phyloP scores from a whole-genome alignment of 2,329 filamentous ascomycete genomes.

The Aschersonia sp. region DNA sequence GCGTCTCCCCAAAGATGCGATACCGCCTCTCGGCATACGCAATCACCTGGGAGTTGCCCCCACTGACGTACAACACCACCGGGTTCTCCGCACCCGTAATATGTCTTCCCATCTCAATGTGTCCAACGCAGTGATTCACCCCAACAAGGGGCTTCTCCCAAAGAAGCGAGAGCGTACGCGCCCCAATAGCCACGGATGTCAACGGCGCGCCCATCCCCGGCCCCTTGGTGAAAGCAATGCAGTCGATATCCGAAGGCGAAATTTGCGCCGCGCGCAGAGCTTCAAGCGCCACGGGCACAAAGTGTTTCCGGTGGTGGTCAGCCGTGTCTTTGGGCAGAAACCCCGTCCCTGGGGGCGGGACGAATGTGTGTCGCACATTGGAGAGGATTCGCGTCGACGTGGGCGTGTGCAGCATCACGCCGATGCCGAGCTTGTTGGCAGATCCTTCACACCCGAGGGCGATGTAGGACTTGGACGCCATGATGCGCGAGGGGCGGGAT shows the following conservation, averaged over 20 bases:
- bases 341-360: slow-evolving; percentile 80
- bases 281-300: slow-evolving; percentile 65
- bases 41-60: slow-evolving; percentile 96
- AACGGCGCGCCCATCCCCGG: slow-evolving; percentile 95
- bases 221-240: slow-evolving; percentile 89
- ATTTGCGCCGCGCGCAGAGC: slow-evolving; percentile 56
- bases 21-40: slow-evolving; percentile 91
- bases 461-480: slow-evolving; percentile 20
- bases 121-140: slow-evolving; percentile 95
- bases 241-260: slow-evolving; percentile 59
- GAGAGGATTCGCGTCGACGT: slow-evolving; percentile 55
- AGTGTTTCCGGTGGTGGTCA: slow-evolving; percentile 75
- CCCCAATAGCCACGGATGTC: slow-evolving; percentile 72
- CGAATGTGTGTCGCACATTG: slow-evolving; percentile 90
- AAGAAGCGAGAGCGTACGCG: slow-evolving; percentile 65
- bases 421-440: slow-evolving; percentile 94
- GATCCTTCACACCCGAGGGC: slow-evolving; percentile 67
- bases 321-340: slow-evolving; percentile 97
- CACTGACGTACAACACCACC: slow-evolving; percentile 88
- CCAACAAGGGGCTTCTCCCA: slow-evolving; percentile 85
- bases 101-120: slow-evolving; percentile 94
- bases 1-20: slow-evolving; percentile 92
- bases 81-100: slow-evolving; percentile 87
- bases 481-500: neutral
- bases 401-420: slow-evolving; percentile 68